Conservation (phyloP, 805 yeast species). For the Pichia occidentalis region DNA sequence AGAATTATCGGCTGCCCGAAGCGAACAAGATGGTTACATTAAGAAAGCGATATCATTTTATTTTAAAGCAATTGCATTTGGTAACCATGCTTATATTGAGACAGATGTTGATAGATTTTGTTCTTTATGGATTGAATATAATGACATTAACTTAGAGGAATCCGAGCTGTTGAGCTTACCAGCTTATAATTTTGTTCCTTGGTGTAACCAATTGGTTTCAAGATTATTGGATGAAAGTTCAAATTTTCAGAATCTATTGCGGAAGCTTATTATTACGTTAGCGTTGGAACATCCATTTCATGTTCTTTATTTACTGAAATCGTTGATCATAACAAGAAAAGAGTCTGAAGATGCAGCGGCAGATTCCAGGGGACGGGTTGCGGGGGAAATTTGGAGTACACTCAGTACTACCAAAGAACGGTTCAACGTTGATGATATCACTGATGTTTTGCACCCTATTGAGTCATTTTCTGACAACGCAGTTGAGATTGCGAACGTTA, state of each 20-base stretch:
- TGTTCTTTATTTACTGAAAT: conserved; percentile 54
- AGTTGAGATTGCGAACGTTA: conserved; percentile 44
- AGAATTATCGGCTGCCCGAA: conserved; percentile 35
- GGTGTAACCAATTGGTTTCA: conserved; percentile 80
- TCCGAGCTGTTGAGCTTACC: conserved; percentile 41
- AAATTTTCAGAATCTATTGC: conserved; percentile 50
- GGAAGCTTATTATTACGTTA: conserved; percentile 29
- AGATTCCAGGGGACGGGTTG: conserved; percentile 44
- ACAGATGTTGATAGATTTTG: conserved; percentile 69
- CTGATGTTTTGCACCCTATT: conserved; percentile 36
- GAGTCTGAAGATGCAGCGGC: conserved; percentile 33
- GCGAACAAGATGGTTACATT: conserved; percentile 34
- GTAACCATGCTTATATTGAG: conserved; percentile 36
- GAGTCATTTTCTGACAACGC: conserved; percentile 45
- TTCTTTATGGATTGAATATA: conserved; percentile 72
- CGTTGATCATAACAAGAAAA: conserved; percentile 38
- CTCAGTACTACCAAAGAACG: conserved; percentile 21
- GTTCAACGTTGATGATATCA: conserved; percentile 12
- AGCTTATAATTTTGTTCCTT: conserved; percentile 57
- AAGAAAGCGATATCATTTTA: conserved; percentile 53
- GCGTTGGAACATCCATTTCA: conserved; percentile 65
- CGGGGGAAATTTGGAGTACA: conserved; percentile 40
- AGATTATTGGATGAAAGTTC: conserved; percentile 45
- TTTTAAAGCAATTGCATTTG: conserved; percentile 42
- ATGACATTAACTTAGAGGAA: conserved; percentile 27